phyloP scores from a whole-genome alignment of 768 basidiomycete genomes.

The Leccinellum rugosiceps region DNA sequence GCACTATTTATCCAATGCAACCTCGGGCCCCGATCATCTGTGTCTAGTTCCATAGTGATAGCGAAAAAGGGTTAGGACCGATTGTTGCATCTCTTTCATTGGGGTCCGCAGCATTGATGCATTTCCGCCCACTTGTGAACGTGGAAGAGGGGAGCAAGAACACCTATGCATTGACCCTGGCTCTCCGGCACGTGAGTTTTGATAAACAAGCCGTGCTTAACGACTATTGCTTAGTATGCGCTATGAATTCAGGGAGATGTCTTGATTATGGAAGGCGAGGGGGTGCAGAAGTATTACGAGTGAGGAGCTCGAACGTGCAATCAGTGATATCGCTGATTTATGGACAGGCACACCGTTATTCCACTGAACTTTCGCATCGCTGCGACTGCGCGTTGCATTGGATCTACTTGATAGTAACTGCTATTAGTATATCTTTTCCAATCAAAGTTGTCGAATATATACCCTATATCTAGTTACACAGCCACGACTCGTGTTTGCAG shows the following conservation, averaged over 20 bases:
- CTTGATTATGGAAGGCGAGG: conserved; percentile 71
- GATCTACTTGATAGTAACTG: conserved; percentile 23
- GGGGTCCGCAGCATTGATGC: conserved; percentile 76
- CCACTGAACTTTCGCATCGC: conserved; percentile 77
- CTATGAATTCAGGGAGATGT: conserved; percentile 64
- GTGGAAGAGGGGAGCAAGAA: conserved; percentile 29
- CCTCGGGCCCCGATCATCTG: conserved; percentile 4
- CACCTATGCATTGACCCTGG: conserved; percentile 47
- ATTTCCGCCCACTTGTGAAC: conserved; percentile 55
- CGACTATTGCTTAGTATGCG: conserved; percentile 3
- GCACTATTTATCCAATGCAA: conserved; percentile 15
- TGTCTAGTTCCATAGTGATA: conserved; percentile 74
- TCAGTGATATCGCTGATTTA: conserved; percentile 10
- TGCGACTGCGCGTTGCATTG: conserved; percentile 72
- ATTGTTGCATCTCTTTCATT: conserved; percentile 73
- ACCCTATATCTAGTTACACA: conserved; percentile 4
- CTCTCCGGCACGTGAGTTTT: conserved; percentile 60
- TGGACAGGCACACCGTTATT: conserved; percentile 66
- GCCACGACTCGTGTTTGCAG: conserved; percentile 9
- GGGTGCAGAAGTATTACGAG: conserved; percentile 70
- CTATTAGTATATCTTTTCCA: not conserved
- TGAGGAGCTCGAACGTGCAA: conserved; percentile 32
- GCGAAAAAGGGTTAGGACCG: conserved; percentile 70
- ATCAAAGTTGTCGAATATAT: not conserved
- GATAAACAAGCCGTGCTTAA: not conserved